These are phyloP conservation scores for Phytophthora lateralis DNA, from an alignment of 352 stramenopile genomes.

Conservation along the genomic window DNA sequence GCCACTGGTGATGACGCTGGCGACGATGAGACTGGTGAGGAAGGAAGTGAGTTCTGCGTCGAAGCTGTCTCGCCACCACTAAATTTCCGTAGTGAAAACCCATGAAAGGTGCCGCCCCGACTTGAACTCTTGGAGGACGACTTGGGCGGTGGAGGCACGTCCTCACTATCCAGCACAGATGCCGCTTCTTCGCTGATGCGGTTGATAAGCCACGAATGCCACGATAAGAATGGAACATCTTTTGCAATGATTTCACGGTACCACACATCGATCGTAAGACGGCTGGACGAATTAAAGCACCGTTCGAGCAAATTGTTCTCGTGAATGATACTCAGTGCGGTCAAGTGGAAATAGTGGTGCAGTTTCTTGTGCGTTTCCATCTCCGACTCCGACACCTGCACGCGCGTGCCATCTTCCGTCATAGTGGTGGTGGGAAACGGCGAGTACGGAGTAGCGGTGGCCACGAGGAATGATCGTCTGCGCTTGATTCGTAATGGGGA, in stretches of 20 bases:
- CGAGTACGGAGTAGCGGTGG: constrained; percentile 35
- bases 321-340: constrained; percentile 86
- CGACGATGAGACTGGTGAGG: constrained; percentile 28
- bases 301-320: constrained; percentile 83
- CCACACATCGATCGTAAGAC: constrained; percentile 85
- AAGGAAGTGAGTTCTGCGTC: constrained; percentile 24
- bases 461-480: constrained; percentile 30
- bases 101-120: constrained; percentile 26
- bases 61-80: constrained; percentile 15
- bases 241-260: constrained; percentile 77
- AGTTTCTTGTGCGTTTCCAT: constrained; percentile 83
- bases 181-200: constrained; percentile 72
- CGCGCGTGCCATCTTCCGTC: constrained; percentile 36
- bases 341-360: constrained; percentile 89
- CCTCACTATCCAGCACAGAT: constrained; percentile 47
- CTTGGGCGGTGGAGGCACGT: constrained; percentile 5
- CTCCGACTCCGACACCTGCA: constrained; percentile 58
- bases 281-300: constrained; percentile 82
- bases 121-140: constrained; percentile 13
- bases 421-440: constrained; percentile 41
- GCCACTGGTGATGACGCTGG: constrained; percentile 30
- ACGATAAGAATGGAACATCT: constrained; percentile 78
- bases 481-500: constrained; percentile 28
- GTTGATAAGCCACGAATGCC: constrained; percentile 86
- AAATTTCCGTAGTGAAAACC: constrained; percentile 33